These are phyloP conservation scores for Porodaedalea pini DNA, from an alignment of 1,284 basidiomycete species.

Conservation along the genomic window DNA sequence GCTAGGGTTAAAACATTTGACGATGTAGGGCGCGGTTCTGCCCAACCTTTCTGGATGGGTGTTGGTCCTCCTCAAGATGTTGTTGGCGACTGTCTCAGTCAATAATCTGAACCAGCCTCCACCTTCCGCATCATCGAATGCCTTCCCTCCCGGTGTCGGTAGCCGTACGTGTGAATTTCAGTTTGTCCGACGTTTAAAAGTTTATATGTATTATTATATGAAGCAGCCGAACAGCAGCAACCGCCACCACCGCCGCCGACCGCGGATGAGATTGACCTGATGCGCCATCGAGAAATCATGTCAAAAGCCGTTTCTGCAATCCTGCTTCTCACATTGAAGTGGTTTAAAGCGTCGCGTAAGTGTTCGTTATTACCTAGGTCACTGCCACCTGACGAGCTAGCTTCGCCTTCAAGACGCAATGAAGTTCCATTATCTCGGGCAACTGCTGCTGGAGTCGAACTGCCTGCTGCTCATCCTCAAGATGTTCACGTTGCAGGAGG, in stretches of 20 bases:
- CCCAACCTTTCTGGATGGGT: constrained; percentile 85
- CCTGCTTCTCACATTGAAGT: constrained; percentile 85
- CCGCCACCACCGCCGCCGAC: constrained; percentile 69
- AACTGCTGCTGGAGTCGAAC: constrained; percentile 93
- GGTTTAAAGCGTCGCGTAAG: constrained; percentile 98
- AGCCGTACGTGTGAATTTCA: constrained; percentile 51
- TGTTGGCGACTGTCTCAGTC: constrained; percentile 86
- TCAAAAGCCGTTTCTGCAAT: constrained; percentile 97
- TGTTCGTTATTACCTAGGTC: constrained; percentile 22
- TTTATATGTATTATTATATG: constrained; percentile 5
- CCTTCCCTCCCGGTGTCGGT: constrained; percentile 65
- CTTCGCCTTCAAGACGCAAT: constrained; percentile 69
- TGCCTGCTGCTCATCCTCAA: constrained; percentile 93
- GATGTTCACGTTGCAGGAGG: constrained; percentile 97
- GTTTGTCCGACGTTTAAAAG: constrained; percentile 1
- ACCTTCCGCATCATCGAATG: constrained; percentile 57
- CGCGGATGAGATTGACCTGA: constrained; percentile 93
- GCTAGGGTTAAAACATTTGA: not conserved
- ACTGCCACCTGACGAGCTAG: constrained; percentile 9
- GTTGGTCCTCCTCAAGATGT: constrained; percentile 83
- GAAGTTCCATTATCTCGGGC: constrained; percentile 97
- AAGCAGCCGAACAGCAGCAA: constrained; percentile 46
- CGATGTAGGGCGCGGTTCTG: constrained; percentile 64
- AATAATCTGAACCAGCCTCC: constrained; percentile 54
- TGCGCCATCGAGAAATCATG: constrained; percentile 95